These are phyloP conservation scores for Lentinula boryana DNA, from an alignment of 768 basidiomycete genomes.

Conservation along the genomic window DNA sequence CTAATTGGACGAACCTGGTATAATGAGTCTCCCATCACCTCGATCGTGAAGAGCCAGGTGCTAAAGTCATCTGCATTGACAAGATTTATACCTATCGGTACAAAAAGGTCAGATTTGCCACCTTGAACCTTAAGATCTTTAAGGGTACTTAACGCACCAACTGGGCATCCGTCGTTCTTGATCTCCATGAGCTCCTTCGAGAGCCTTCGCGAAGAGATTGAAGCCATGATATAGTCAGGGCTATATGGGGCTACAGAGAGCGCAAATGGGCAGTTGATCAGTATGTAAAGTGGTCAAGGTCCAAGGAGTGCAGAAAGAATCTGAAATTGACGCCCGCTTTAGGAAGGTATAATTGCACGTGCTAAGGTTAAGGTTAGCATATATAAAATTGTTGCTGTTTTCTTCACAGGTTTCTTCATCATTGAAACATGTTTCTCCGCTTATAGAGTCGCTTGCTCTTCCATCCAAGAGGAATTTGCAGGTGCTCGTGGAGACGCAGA, in stretches of 20 bases:
- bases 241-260: background rate
- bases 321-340: background rate
- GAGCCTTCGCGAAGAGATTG: conserved; percentile 59
- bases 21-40: conserved; percentile 78
- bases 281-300: background rate
- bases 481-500: conserved; percentile 73
- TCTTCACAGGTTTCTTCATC: conserved; percentile 16
- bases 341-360: background rate
- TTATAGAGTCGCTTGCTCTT: conserved; percentile 67
- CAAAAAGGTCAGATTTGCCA: background rate
- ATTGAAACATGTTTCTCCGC: conserved; percentile 42
- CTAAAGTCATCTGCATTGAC: conserved; percentile 71
- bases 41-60: conserved; percentile 73
- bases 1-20: conserved; percentile 48
- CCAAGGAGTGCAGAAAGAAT: too few species aligned
- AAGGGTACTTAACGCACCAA: conserved; percentile 34
- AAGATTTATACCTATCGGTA: conserved; percentile 60
- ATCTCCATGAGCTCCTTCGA: conserved; percentile 71
- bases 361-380: background rate
- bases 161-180: conserved; percentile 57
- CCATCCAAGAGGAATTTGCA: conserved; percentile 38
- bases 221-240: conserved; percentile 37
- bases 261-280: background rate
- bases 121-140: background rate
- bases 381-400: conserved; percentile 20